phyloP scores from a whole-genome alignment of 164 flowering plant species.

The Magnolia changhungtana region DNA sequence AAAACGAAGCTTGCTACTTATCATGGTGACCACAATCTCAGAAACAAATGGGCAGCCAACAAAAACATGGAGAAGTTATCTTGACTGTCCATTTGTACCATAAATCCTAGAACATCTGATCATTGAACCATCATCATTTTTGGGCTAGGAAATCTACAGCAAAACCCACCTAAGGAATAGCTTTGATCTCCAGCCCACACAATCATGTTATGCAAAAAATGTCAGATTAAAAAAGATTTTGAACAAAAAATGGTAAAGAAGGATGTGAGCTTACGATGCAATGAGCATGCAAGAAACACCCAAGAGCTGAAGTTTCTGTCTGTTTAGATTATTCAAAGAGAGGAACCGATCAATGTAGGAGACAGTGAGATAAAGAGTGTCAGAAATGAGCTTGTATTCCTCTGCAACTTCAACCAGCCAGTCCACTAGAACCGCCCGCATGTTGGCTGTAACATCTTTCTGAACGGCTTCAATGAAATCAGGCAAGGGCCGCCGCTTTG shows the following conservation, averaged over 20 bases:
- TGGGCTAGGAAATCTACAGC: neutral
- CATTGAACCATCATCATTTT: neutral
- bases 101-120: neutral
- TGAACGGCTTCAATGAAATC: slow-evolving; percentile 55
- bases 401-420: slow-evolving; percentile 84
- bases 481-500: slow-evolving; percentile 47
- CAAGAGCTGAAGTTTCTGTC: slow-evolving; percentile 59
- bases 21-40: neutral
- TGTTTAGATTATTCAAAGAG: slow-evolving; percentile 38
- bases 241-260: neutral
- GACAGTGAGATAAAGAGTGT: slow-evolving; percentile 62
- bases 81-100: too few species aligned
- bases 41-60: neutral
- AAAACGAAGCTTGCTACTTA: neutral
- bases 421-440: slow-evolving; percentile 67
- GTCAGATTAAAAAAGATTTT: neutral
- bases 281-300: slow-evolving; percentile 88
- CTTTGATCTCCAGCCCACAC: neutral
- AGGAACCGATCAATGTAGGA: slow-evolving; percentile 60
- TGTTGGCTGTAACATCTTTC: slow-evolving; percentile 51
- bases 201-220: neutral
- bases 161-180: neutral
- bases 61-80: neutral
- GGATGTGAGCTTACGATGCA: slow-evolving; percentile 60
- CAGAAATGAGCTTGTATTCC: slow-evolving; percentile 62